Evolutionary conservation across 148 eudicot species (phyloP), one percentile per base, ranked within the genome.

Genomic region (Rhododendron mucronatum): DNA sequence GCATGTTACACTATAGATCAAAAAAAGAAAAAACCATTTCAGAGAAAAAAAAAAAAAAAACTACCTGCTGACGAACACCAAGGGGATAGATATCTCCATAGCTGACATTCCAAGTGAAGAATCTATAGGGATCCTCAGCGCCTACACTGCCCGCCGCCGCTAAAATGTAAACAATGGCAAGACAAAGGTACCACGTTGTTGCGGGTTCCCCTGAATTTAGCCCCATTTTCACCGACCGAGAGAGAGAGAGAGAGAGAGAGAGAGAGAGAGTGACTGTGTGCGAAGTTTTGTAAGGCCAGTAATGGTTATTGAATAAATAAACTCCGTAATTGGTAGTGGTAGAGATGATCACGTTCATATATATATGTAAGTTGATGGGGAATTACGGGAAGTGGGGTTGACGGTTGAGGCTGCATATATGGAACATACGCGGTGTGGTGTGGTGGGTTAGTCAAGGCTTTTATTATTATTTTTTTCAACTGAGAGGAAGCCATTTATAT

Each of bases 81-180:
- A 96, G 95, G 21, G 99, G 99, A 65, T 83, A 95, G 81, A 96
- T 96, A 45, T 91, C 89, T 3, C 98, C 99, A 45, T 95, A 96
- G 74, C 95, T 93, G 77, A 96, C 91, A 91, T 96, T 96, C 99
- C 99, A 96, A 10, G 84, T 86, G 91, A 92, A 95, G 92, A 94
- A 96, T 80, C 91, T 91, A 91, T 96, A 96, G 2, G 99, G 99
- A 86, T 91, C 93, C 10, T 95, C 99, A 10, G 95, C 98, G 33
- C 48, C 84, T 12, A 79, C 95, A 90, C 86, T 86, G 41, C 82
- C 88, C 73, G 84, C 88, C 78, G 84, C 88, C 73, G 78, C 89
- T 28, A 86, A 1, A 74, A 71, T 1, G 20, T 71, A 71, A 30
- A 71, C 39, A 14, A 71, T 71, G 18, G 41, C 41, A 71, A 14